Evolutionary conservation across 2,329 filamentous ascomycete species (phyloP), one percentile per base, ranked within the genome.

Genomic region (Paecilomyces fulvus): DNA sequence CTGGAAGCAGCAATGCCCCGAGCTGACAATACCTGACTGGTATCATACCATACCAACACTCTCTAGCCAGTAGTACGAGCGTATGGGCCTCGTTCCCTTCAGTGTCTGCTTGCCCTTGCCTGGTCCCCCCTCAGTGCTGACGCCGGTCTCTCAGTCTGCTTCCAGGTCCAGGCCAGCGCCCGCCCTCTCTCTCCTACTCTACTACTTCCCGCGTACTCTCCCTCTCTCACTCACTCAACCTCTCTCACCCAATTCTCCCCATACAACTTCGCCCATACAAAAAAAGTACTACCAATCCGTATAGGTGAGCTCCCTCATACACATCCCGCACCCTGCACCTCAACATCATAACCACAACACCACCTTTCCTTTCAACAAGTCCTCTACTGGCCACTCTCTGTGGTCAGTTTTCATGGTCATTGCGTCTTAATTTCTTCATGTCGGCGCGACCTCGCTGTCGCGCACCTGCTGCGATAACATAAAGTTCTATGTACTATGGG

Each of bases 191-290:
- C 58, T 57, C 58, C 61, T 66, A 59, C 65, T 67, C 61, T 66
- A 59, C 65, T 67, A 67, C 67, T 70, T 68, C 67, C 69, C 60
- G 37, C 37, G 37, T 43, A 43, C 63, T 63, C 66, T 65, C 66
- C 65, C 69, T 68, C 64, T 63, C 64, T 58, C 59, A n/a, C 64
- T 59, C 68, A 65, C 65, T 67, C 64, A 64, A 63, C 57, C 56
- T 61, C 60, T 63, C 64, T 60, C 63, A 63, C 60, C 60, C 62
- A 64, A 58, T 61, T 62, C 55, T 63, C 58, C 65, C 68, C 70
- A 71, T 70, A 72, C 68, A 70, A 65, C 60, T 58, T 58, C 58
- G 62, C 62, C 62, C 66, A 68, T 70, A 71, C 69, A 65, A 73
- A 70, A 68, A 31, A 65, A 64, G 68, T 73, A 71, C 68, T 68